Conservation (phyloP, 768 basidiomycete genomes). For the Sistotremastrum suecicum region DNA sequence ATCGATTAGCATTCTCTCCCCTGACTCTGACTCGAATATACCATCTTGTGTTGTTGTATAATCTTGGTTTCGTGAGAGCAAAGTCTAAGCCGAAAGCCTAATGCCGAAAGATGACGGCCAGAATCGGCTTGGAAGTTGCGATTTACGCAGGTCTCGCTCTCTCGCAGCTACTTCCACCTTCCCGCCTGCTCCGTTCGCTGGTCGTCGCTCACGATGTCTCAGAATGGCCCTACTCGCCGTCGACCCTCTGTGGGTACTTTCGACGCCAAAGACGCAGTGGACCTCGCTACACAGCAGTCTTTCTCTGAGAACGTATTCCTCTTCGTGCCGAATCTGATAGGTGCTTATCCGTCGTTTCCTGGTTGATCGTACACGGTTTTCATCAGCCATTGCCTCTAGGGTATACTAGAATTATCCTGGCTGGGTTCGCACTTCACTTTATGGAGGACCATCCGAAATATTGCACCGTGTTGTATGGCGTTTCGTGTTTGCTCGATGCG, state of each 20-base stretch:
- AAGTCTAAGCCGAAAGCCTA: too few species aligned
- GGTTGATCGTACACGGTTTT: background rate
- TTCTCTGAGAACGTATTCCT: constrained; percentile 95
- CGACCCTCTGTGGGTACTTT: constrained; percentile 52
- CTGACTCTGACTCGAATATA: too few species aligned
- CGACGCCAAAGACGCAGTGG: constrained; percentile 75
- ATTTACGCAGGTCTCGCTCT: too few species aligned
- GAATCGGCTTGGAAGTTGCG: too few species aligned
- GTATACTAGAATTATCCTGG: constrained; percentile 82
- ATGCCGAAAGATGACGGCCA: too few species aligned
- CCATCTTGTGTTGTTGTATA: too few species aligned
- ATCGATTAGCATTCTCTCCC: too few species aligned
- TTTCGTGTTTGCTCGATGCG: constrained; percentile 90
- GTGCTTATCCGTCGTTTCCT: constrained; percentile 25
- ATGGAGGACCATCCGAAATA: constrained; percentile 94
- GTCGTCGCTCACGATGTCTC: too few species aligned
- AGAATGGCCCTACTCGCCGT: constrained; percentile 14
- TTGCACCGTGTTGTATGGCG: constrained; percentile 76
- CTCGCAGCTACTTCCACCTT: too few species aligned
- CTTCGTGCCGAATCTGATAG: constrained; percentile 94
- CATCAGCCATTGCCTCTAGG: constrained; percentile 29
- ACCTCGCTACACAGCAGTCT: constrained; percentile 72
- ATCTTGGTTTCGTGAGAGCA: too few species aligned
- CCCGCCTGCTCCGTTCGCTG: too few species aligned
- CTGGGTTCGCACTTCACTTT: constrained; percentile 74